Evolutionary conservation across 768 basidiomycete species (phyloP), one percentile per base, ranked within the genome.

Genomic region (Chiua virens): DNA sequence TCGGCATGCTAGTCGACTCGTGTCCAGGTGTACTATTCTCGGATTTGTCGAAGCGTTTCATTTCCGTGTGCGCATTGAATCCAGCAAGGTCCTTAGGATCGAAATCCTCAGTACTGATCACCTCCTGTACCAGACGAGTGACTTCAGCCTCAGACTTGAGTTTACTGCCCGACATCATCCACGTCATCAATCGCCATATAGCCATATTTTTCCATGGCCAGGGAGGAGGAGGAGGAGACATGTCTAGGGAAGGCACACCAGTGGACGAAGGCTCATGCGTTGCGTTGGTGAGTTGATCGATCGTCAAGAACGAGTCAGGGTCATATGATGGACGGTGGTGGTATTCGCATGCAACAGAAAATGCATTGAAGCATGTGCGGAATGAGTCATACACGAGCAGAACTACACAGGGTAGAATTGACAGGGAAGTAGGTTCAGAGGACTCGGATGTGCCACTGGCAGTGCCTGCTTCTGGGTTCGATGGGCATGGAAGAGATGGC

Each of bases 11-110:
- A 27, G 7, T 7, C 27, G 27, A 27, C 27, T 27, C 27, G 6
- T 3, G 27, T 27, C 27, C 27, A 27, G 27, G 27, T 7, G 27
- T n/a, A n/a, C n/a, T 7, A 37, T 35, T 22, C 34, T 62, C 56
- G 2, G 59, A 50, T 8, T 30, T 30, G 41, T 63, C 50, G 2
- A 62, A 47, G 13, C n/a, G 37, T 30, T 35, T 35, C 45, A 55
- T 53, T 28, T 56, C 39, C 1, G 46, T 50, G 8, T 52, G 41
- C 10, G 55, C 53, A 34, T 54, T 52, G 30, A 64, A 64, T 17
- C 37, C 49, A 5, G 55, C 45, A 5, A 71, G 57, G 14, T 60
- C 49, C 10, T 46, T 8, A 2, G 27, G 15, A 4, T 47, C 45
- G 40, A 60, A 57, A 13, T 60, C 56, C 5, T 38, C 22, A 3